Base-by-base conservation (phyloP, 2,329 filamentous ascomycete genomes). In the Sporothrix brunneoviolacea region DNA sequence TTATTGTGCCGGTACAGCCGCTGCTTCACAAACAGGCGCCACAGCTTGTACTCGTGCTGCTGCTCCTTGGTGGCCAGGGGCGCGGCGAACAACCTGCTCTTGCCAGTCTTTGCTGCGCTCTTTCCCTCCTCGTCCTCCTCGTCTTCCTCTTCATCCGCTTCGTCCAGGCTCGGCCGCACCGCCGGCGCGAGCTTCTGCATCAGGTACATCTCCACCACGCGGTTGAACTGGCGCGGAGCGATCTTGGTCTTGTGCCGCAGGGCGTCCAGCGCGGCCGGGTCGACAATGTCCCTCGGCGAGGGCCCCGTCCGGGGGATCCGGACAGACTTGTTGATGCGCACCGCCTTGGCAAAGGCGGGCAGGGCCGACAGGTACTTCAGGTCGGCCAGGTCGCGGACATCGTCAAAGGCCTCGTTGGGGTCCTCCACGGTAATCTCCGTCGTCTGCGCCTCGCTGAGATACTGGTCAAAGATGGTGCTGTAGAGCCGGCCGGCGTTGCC, bases 381-480 rank as follows among this genome's bases (percentile, higher is more conserved):
- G 60, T 94, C 88, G 59, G 81, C 83, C 46, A 84, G 72, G 62
- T 93, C 88, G 57, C 88, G 80, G 60, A 94, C 72, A 53, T 88
- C 81, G 61, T 93, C 87, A 59, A 94, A 94, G 1, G 78, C 81
- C 62, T 91, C 87, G 61, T 88, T 97, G 0, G 93, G 94, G 55
- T 97, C 91, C 68, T 98, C 93, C 6, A 98, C 84, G 0, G 91
- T 94, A 60, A 98, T 79, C 64, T 97, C 91, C 49, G 82, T 75
- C 8, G 90, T 85, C 54, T 84, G 82, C 0, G 78, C 66, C 51
- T 86, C 79, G 30, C 79, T 73, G 52, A 86, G 75, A 56, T 88
- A 86, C 58, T 82, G 70, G 8, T 77, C 69, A 62, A 89, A 91
- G 58, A 97, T 88, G 43, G 82, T 76, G 53, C 82, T 81, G 72